These are phyloP conservation scores for Zanthoxylum bungeanum DNA, from an alignment of 345 rosid species.

Conservation along the genomic window DNA sequence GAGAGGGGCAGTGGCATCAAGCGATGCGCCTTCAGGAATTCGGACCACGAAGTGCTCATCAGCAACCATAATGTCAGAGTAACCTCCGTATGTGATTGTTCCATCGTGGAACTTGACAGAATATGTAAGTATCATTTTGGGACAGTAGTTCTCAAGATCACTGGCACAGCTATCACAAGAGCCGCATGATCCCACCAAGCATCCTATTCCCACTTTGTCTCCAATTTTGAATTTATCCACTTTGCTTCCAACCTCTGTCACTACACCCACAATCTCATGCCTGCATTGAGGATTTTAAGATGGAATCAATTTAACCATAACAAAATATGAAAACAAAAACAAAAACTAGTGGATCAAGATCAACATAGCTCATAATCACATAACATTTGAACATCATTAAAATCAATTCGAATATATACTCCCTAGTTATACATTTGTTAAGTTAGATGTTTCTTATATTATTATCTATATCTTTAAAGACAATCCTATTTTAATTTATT, in stretches of 20 bases:
- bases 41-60: conserved; percentile 45
- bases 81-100: conserved; percentile 54
- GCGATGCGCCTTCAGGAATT: conserved; percentile 43
- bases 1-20: conserved; percentile 51
- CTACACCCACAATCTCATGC: conserved; percentile 70
- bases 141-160: conserved; percentile 50
- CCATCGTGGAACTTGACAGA: conserved; percentile 35
- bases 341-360: not conserved
- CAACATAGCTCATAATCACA: not conserved
- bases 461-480: too few species aligned
- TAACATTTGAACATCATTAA: too few species aligned
- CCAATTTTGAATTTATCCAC: conserved; percentile 47
- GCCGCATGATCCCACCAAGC: conserved; percentile 45
- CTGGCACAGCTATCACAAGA: conserved; percentile 41
- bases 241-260: conserved; percentile 49
- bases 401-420: too few species aligned
- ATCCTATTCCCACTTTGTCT: conserved; percentile 59
- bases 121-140: conserved; percentile 30
- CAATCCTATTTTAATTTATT: too few species aligned
- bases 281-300: conserved; percentile 19
- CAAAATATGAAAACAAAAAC: too few species aligned
- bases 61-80: conserved; percentile 53
- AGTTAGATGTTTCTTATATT: not conserved
- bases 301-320: not conserved
- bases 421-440: not conserved